Evolutionary conservation across 805 yeast genomes (phyloP).

Genomic region (Suhomyces vadensis): DNA sequence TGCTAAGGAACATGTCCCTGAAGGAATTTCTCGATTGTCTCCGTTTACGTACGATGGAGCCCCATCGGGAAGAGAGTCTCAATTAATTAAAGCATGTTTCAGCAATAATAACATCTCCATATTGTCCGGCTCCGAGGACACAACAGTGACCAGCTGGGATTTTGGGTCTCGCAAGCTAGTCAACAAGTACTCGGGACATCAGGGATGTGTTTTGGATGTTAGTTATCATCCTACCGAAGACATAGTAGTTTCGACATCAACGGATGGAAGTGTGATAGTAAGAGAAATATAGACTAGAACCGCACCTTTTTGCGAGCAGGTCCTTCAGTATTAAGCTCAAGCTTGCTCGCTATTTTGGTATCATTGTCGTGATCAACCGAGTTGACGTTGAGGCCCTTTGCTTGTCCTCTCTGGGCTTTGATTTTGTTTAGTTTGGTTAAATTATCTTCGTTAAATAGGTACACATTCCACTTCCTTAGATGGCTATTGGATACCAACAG

Average conservation of each 20-base stretch:
- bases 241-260: slow-evolving; percentile 49
- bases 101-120: slow-evolving; percentile 42
- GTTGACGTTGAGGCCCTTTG: background rate
- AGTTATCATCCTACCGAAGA: slow-evolving; percentile 49
- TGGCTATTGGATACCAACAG: slow-evolving; percentile 1
- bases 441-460: slow-evolving; percentile 32
- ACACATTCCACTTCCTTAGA: slow-evolving; percentile 27
- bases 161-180: slow-evolving; percentile 47
- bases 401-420: slow-evolving; percentile 19
- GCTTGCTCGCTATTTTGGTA: background rate
- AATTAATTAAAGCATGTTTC: slow-evolving; percentile 51
- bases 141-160: slow-evolving; percentile 62
- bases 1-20: slow-evolving; percentile 45
- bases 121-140: slow-evolving; percentile 64
- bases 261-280: slow-evolving; percentile 57
- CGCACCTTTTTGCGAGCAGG: slow-evolving; percentile 7
- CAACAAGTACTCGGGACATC: slow-evolving; percentile 58
- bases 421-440: slow-evolving; percentile 26
- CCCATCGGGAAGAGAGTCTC: slow-evolving; percentile 50
- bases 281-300: slow-evolving; percentile 31
- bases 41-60: slow-evolving; percentile 60
- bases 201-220: slow-evolving; percentile 61
- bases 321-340: background rate
- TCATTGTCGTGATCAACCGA: background rate
- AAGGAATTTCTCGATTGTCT: slow-evolving; percentile 41